Evolutionary conservation across 176 grass and related monocot species (phyloP), one percentile per base, ranked within the genome.

Genomic region (Oryza nivara): DNA sequence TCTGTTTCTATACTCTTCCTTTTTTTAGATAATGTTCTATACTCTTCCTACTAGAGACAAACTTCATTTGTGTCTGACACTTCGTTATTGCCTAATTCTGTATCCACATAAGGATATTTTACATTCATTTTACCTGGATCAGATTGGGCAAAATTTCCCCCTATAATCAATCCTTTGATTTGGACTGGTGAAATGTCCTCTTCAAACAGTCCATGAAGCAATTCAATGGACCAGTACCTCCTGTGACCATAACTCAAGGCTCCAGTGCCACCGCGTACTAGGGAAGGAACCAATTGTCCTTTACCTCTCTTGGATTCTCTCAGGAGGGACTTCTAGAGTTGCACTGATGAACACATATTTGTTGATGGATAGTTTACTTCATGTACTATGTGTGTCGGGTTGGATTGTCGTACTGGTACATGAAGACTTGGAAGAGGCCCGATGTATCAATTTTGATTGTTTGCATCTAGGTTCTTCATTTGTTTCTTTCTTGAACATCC

Each of bases 181-280:
- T 45, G 49, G 7, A 63, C 51, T 25, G 54, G 47, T 70, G 16
- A 85, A 13, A 32, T 85, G 35, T 70, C 48, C 38, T 44, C 12
- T 77, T 56, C 34, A 9, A 84, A 77, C 73, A 60, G 65, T 77
- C 56, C 47, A 70, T 9, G 49, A 71, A 34, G 66, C 23, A 70
- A 63, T 71, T 78, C 74, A 63, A 58, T 77, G 47, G 46, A 58
- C n/a, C 45, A 30, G 48, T 11, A 70, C 34, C 65, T 85, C 70
- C 16, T 85, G 20, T 85, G 10, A 52, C 9, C 65, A 44, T 85
- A 68, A 74, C 22, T 28, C 20, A 56, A 64, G 30, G n/a, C 45
- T 56, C n/a, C 63, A 65, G 61, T 77, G 73, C 16, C 47, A 67
- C 5, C 2, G 13, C 3, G 1, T 65, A 65, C 58, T 28, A 78